Evolutionary conservation across 768 basidiomycete genomes (phyloP).

Genomic region (Pulveroboletus ravenelii): DNA sequence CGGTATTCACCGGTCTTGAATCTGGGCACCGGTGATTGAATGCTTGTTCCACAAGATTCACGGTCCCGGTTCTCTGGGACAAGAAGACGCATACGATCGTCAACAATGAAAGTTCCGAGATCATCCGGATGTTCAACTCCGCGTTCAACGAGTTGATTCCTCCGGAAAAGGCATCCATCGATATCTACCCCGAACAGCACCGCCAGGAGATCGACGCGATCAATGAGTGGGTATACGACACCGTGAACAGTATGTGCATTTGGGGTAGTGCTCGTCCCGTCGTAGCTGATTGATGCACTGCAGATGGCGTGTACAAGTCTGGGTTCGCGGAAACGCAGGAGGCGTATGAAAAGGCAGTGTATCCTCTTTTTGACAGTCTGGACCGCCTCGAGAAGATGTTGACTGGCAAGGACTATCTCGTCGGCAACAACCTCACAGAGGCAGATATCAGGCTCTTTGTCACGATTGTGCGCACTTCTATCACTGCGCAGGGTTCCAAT

Average conservation of each 20-base stretch:
- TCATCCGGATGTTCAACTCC: conserved; percentile 89
- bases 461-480: conserved; percentile 61
- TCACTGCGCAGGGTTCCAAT: not conserved
- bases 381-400: conserved; percentile 78
- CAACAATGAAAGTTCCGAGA: conserved; percentile 94
- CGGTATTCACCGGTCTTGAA: no score
- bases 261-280: not conserved
- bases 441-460: conserved; percentile 86
- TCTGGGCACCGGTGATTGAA: no score
- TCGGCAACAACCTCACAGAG: conserved; percentile 81
- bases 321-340: conserved; percentile 82
- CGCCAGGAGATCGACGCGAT: conserved; percentile 75
- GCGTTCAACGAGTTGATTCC: conserved; percentile 75
- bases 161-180: conserved; percentile 55
- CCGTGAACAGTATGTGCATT: conserved; percentile 66
- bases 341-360: conserved; percentile 78
- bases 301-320: conserved; percentile 83
- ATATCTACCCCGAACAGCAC: conserved; percentile 75
- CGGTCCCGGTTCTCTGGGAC: conserved; percentile 91
- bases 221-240: conserved; percentile 83
- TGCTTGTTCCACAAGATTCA: conserved; percentile 53
- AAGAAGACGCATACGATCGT: conserved; percentile 83
- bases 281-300: not conserved
- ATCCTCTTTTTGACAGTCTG: conserved; percentile 69
- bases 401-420: conserved; percentile 73